A percentile compares a stretch with the other conserved stretches of the same genome.
These are phyloP conservation scores for Mortierella sp. DNA, from an alignment of 371 early-diverging fungal species.

Conservation along the genomic window DNA sequence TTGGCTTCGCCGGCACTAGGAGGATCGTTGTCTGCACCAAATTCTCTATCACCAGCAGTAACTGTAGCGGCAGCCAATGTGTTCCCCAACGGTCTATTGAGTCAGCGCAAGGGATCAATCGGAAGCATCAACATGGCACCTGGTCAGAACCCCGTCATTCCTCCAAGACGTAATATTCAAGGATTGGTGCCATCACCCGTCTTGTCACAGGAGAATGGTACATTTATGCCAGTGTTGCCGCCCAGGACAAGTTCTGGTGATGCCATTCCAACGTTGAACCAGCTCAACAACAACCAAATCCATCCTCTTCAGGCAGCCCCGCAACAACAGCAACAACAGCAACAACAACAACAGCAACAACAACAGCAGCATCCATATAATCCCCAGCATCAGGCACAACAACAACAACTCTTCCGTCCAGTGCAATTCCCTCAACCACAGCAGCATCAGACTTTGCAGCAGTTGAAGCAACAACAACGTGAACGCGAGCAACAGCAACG, in stretches of 20 bases:
- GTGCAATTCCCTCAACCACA: conserved; percentile 15
- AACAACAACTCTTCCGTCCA: conserved; percentile 24
- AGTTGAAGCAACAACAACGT: conserved; percentile 20
- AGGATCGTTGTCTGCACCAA: background rate
- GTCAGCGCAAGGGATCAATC: conserved; percentile 28
- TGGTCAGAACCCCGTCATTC: conserved; percentile 7
- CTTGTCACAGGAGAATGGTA: conserved; percentile 3
- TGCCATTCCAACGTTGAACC: conserved; percentile 17
- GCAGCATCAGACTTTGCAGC: conserved; percentile 24
- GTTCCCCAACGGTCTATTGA: conserved; percentile 17
- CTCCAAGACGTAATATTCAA: conserved; percentile 23
- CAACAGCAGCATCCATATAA: conserved; percentile 9
- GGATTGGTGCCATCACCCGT: conserved; percentile 8
- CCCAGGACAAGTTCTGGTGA: conserved; percentile 44
- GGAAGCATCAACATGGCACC: conserved; percentile 7
- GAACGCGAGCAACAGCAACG: conserved; percentile 5
- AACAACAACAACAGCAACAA: conserved; percentile 26
- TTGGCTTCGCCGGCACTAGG: background rate
- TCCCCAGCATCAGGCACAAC: conserved; percentile 23
- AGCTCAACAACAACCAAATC: conserved; percentile 18
- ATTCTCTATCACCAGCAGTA: background rate
- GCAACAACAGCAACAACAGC: conserved; percentile 21
- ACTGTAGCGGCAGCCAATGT: conserved; percentile 2
- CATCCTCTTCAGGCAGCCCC: conserved; percentile 18
- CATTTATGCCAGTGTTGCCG: conserved; percentile 14